Evolutionary conservation across 805 yeast species (phyloP).

Genomic region (Yamadazyma insecticola): DNA sequence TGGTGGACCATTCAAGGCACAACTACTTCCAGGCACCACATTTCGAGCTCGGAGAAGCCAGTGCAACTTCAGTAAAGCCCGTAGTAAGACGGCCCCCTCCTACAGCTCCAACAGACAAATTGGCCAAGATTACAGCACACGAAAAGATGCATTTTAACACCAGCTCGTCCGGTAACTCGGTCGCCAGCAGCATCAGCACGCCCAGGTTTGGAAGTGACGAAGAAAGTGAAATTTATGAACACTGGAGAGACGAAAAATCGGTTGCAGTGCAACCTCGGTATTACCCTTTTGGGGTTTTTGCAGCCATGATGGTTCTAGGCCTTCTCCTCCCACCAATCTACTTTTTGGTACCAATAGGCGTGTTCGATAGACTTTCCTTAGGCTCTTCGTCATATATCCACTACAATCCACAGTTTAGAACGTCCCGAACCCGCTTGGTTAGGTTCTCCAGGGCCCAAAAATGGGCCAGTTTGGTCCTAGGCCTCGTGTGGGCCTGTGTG

Average conservation of each 20-base stretch:
- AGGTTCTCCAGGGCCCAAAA: constrained; percentile 25
- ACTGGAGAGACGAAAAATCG: not conserved
- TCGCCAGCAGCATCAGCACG: constrained; percentile 1
- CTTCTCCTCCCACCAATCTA: constrained; percentile 35
- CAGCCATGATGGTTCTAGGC: constrained; percentile 25
- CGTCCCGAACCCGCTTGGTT: constrained; percentile 4
- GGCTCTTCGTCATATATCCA: constrained; percentile 9
- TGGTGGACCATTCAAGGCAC: too few relatives aligned
- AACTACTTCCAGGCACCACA: too few relatives aligned
- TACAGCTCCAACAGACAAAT: too few relatives aligned
- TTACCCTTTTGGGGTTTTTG: constrained; percentile 16
- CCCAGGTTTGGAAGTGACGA: not conserved
- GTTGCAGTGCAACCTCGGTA: not conserved
- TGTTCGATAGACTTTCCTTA: constrained; percentile 24
- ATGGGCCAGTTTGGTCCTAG: constrained; percentile 22
- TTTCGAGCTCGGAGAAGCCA: too few relatives aligned
- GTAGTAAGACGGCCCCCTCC: too few relatives aligned
- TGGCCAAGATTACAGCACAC: too few relatives aligned
- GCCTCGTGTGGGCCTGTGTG: constrained; percentile 28
- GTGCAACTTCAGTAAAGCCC: too few relatives aligned
- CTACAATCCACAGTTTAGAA: constrained; percentile 11
- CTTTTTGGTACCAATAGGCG: constrained; percentile 30
- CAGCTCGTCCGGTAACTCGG: not conserved
- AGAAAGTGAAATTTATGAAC: not conserved
- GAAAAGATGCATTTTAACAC: too few relatives aligned